A percentile compares a stretch with the other conserved stretches of the same genome.
Conservation (phyloP, 306 rosid genomes). For the Vigna angularis region DNA sequence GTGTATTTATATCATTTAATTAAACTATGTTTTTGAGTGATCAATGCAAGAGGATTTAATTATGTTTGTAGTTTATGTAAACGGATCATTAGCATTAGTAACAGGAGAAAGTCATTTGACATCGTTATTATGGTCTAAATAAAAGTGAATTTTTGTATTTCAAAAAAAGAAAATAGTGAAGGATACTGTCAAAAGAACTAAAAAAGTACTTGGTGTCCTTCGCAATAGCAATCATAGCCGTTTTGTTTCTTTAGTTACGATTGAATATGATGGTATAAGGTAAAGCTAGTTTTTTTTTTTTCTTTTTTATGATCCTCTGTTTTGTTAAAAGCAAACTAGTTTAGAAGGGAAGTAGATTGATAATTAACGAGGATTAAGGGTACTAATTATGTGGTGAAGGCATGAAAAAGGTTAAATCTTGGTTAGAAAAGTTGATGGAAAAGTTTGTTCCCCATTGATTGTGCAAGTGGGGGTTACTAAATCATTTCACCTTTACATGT, state of each 20-base stretch:
- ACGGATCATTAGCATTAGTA: background rate
- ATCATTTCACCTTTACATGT: background rate
- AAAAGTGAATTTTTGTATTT: no score
- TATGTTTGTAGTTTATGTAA: constrained; percentile 28
- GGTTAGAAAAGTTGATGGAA: constrained; percentile 41
- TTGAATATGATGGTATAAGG: constrained; percentile 9
- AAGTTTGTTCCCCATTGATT: constrained; percentile 37
- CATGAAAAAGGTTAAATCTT: constrained; percentile 24
- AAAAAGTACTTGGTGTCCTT: no score
- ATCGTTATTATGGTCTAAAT: no score
- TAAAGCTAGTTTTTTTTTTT: background rate
- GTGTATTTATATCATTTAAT: constrained; percentile 14
- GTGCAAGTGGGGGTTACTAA: constrained; percentile 44
- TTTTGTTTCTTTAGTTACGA: constrained; percentile 34
- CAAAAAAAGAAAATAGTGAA: no score
- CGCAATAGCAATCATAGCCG: background rate
- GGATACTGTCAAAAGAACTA: no score
- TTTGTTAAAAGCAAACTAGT: background rate
- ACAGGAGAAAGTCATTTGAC: no score
- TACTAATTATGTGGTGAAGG: constrained; percentile 1
- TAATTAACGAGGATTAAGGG: constrained; percentile 15
- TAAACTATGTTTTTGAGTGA: background rate
- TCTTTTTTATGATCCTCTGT: background rate
- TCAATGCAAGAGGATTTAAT: constrained; percentile 20
- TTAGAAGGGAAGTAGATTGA: no score